Conservation (phyloP, 2,329 filamentous ascomycete genomes). For the Aspergillus fumigatus region DNA sequence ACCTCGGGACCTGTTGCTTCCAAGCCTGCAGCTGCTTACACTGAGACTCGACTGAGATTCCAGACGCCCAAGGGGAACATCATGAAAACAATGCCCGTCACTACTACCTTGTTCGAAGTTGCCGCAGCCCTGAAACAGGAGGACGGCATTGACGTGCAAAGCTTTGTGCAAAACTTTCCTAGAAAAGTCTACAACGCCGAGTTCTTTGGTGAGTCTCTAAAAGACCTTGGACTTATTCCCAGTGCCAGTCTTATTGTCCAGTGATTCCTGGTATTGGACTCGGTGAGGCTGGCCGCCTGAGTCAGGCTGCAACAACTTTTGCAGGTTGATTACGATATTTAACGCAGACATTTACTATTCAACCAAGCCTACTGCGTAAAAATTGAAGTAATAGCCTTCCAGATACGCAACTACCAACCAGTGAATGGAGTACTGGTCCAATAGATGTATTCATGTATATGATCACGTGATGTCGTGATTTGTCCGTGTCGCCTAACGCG, state of each 20-base stretch:
- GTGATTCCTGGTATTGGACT: constrained; percentile 25
- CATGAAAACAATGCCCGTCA: constrained; percentile 81
- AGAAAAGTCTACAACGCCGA: constrained; percentile 69
- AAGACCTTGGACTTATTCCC: constrained; percentile 85
- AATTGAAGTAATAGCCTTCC: not conserved
- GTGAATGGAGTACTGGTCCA: not conserved
- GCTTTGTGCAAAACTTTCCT: constrained; percentile 83
- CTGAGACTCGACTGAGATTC: constrained; percentile 74
- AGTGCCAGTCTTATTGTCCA: constrained; percentile 81
- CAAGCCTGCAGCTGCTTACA: constrained; percentile 68
- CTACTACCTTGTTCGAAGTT: constrained; percentile 90
- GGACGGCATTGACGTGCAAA: constrained; percentile 63
- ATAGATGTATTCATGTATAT: not conserved
- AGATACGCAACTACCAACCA: not conserved
- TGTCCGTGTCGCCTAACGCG: constrained; percentile 23
- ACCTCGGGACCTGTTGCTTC: constrained; percentile 47
- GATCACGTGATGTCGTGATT: constrained; percentile 33
- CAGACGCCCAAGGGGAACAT: constrained; percentile 73
- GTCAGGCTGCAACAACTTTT: not conserved
- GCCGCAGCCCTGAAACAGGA: constrained; percentile 70
- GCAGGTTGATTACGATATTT: constrained; percentile 2
- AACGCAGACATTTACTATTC: not conserved
- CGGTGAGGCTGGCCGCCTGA: not conserved
- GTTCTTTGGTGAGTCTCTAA: constrained; percentile 87
- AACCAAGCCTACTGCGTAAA: not conserved